Conservation (phyloP, 164 flowering plant genomes). For the Euptelea pleiosperma region DNA sequence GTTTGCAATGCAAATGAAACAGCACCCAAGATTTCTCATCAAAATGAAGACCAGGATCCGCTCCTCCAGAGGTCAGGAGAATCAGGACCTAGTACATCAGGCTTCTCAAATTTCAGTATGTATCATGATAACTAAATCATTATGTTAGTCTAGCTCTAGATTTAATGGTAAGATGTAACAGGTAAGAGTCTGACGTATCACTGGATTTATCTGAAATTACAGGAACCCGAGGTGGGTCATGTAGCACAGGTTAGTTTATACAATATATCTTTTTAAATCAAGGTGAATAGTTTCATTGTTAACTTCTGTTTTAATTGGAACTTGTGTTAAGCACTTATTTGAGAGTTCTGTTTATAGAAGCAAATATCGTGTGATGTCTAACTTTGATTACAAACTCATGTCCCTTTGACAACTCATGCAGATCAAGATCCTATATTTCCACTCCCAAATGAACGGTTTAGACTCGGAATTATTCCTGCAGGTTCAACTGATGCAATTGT, state of each 20-base stretch:
- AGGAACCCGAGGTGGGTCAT: constrained; percentile 37
- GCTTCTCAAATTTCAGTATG: constrained; percentile 40
- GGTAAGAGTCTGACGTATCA: constrained; percentile 15
- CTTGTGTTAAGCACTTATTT: not conserved
- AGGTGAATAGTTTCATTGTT: constrained; percentile 5
- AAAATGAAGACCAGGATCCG: constrained; percentile 46
- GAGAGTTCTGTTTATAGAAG: not conserved
- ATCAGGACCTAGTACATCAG: constrained; percentile 25
- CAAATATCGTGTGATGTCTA: not conserved
- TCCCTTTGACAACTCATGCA: constrained; percentile 27
- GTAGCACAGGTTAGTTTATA: constrained; percentile 41
- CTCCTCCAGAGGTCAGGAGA: constrained; percentile 37
- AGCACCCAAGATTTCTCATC: constrained; percentile 25
- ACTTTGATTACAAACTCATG: not conserved
- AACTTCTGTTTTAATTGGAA: not conserved
- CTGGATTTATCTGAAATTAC: constrained; percentile 24
- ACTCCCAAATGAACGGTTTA: constrained; percentile 48
- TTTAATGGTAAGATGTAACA: constrained; percentile 12
- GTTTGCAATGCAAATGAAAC: constrained; percentile 26
- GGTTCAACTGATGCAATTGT: constrained; percentile 98
- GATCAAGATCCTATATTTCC: constrained; percentile 41
- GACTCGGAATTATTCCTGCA: constrained; percentile 91
- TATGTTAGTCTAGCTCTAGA: constrained; percentile 5
- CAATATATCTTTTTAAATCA: constrained; percentile 1
- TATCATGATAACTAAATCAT: constrained; percentile 8